Conservation (phyloP, 352 stramenopile species). For the Poterioochromonas sp. region DNA sequence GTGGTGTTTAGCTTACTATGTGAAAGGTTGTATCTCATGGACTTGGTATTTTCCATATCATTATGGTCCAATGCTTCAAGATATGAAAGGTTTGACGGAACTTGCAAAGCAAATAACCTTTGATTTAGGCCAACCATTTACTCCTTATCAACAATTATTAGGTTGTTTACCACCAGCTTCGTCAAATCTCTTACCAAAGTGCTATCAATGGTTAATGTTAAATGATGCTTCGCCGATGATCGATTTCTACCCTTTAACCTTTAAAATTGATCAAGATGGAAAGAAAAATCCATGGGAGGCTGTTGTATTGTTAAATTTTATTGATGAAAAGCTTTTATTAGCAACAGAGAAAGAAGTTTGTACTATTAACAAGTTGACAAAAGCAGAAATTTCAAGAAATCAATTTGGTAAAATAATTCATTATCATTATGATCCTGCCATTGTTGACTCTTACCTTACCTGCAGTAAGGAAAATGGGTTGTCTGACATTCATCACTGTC, state of each 20-base stretch:
- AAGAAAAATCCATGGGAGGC: slow-evolving; percentile 96
- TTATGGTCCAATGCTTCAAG: slow-evolving; percentile 87
- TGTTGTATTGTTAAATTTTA: slow-evolving; percentile 97
- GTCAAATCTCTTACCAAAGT: slow-evolving; percentile 78
- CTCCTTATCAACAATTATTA: slow-evolving; percentile 94
- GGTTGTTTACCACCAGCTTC: slow-evolving; percentile 91
- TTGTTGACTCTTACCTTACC: slow-evolving; percentile 54
- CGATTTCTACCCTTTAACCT: slow-evolving; percentile 76
- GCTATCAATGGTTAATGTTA: slow-evolving; percentile 88
- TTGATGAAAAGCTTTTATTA: slow-evolving; percentile 74
- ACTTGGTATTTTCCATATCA: slow-evolving; percentile 99
- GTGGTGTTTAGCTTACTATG: slow-evolving; percentile 99
- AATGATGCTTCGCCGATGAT: slow-evolving; percentile 88
- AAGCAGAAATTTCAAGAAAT: slow-evolving; percentile 79
- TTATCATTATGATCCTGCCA: slow-evolving; percentile 68
- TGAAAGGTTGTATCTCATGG: slow-evolving; percentile 94
- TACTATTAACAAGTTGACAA: slow-evolving; percentile 71
- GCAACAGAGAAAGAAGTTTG: slow-evolving; percentile 80
- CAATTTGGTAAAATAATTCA: slow-evolving; percentile 57
- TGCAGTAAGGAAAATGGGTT: slow-evolving; percentile 64
- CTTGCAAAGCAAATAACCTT: slow-evolving; percentile 75
- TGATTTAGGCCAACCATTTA: slow-evolving; percentile 83
- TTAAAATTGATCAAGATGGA: slow-evolving; percentile 78
- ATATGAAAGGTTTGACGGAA: slow-evolving; percentile 69
- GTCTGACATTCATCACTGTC: slow-evolving; percentile 55